phyloP scores from a whole-genome alignment of 2,329 filamentous ascomycete genomes.

The Colletotrichum viniferum region DNA sequence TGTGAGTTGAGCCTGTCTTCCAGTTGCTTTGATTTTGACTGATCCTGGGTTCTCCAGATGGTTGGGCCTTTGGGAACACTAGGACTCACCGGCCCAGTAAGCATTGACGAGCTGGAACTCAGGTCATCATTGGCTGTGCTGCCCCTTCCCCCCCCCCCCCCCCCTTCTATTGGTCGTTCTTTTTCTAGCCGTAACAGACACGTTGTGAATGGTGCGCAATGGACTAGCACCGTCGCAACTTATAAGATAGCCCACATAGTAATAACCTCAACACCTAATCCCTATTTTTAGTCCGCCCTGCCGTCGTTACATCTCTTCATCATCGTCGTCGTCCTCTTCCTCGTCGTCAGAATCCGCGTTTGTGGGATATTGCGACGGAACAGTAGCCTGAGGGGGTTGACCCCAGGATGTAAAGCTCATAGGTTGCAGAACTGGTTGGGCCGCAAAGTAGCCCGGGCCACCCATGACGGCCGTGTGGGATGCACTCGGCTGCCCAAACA shows the following conservation, averaged over 20 bases:
- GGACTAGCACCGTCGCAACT: background rate
- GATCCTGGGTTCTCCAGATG: background rate
- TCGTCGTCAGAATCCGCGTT: background rate
- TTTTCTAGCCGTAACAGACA: background rate
- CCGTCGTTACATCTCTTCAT: background rate
- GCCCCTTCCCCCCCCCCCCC: background rate
- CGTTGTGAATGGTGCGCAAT: background rate
- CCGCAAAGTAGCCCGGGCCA: background rate
- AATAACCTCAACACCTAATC: background rate
- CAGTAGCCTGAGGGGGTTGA: background rate
- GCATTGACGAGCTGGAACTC: background rate
- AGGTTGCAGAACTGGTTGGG: background rate
- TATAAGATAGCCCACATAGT: background rate
- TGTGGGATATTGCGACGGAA: background rate
- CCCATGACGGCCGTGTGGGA: background rate
- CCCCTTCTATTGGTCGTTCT: background rate
- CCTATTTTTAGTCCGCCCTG: background rate
- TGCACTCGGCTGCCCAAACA: constrained; percentile 13
- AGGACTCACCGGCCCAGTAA: constrained; percentile 19
- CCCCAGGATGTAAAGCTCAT: background rate
- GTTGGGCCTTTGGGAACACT: constrained; percentile 20
- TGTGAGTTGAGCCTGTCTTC: constrained; percentile 24
- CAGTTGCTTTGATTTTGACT: background rate
- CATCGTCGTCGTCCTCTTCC: background rate
- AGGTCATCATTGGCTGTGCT: background rate